Percentiles rank a stretch among this genome's conserved stretches.
Conservation (phyloP, 2,329 filamentous ascomycete genomes). For the Trichoderma cornu-damae region DNA sequence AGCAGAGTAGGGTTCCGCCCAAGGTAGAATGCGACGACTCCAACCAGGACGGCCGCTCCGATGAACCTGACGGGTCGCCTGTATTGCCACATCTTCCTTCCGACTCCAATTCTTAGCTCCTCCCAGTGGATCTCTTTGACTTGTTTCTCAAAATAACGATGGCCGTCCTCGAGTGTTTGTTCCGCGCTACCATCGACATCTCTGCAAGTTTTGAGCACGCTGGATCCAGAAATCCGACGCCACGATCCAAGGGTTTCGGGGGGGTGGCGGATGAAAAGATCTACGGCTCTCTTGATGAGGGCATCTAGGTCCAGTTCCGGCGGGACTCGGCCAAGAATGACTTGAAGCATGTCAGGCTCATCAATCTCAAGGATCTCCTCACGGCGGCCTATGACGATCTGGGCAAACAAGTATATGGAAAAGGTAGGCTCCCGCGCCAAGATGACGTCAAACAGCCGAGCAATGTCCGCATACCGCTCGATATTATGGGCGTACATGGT, state of each 20-base stretch:
- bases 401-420: constrained; percentile 84
- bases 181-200: constrained; percentile 43
- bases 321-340: constrained; percentile 80
- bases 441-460: constrained; percentile 86
- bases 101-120: constrained; percentile 41
- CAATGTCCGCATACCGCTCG: constrained; percentile 80
- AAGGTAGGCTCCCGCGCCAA: constrained; percentile 84
- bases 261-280: constrained; percentile 61
- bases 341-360: constrained; percentile 89
- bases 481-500: constrained; percentile 98
- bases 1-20: constrained; percentile 42
- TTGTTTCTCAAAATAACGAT: constrained; percentile 64
- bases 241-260: constrained; percentile 69
- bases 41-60: constrained; percentile 62
- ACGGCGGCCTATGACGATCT: constrained; percentile 75
- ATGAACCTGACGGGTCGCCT: constrained; percentile 58
- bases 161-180: constrained; percentile 62
- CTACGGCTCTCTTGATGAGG: constrained; percentile 62
- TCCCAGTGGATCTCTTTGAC: constrained; percentile 63
- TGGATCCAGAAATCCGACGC: constrained; percentile 65
- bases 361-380: constrained; percentile 86
- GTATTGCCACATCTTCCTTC: constrained; percentile 53
- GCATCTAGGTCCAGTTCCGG: constrained; percentile 72
- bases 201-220: constrained; percentile 79
- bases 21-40: constrained; percentile 62